These are phyloP conservation scores for Neofusicoccum kwambonambiense DNA, from an alignment of 2,329 filamentous ascomycete genomes.

Conservation along the genomic window DNA sequence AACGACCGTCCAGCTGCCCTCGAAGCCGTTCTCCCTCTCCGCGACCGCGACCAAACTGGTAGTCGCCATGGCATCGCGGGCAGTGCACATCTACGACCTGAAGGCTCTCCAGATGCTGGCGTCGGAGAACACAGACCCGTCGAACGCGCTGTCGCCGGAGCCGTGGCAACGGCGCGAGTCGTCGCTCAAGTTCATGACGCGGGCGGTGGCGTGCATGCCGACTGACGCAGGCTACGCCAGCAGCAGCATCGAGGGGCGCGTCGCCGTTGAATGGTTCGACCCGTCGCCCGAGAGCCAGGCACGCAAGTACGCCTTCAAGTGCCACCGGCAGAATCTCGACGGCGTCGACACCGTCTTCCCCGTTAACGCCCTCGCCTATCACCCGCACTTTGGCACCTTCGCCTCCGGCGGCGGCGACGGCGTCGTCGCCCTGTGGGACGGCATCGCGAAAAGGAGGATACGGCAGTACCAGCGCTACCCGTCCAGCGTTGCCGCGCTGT, in stretches of 20 bases:
- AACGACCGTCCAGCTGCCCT: conserved; percentile 70
- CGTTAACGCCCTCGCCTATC: conserved; percentile 86
- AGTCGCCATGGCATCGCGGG: conserved; percentile 89
- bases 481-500: conserved; percentile 72
- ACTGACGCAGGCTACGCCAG: conserved; percentile 93
- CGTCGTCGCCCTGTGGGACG: conserved; percentile 91
- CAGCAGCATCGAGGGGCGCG: conserved; percentile 88
- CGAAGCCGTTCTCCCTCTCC: conserved; percentile 84
- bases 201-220: conserved; percentile 93
- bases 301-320: conserved; percentile 98
- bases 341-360: conserved; percentile 83
- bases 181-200: conserved; percentile 92
- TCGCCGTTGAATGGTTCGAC: conserved; percentile 98
- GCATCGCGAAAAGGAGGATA: conserved; percentile 83
- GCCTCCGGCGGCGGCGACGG: conserved; percentile 87
- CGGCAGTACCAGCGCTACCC: conserved; percentile 84
- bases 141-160: conserved; percentile 54
- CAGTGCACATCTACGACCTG: conserved; percentile 94
- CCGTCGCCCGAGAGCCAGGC: conserved; percentile 82
- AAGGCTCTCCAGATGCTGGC: conserved; percentile 60
- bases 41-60: conserved; percentile 81
- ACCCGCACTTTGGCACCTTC: conserved; percentile 79
- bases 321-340: conserved; percentile 75
- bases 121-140: conserved; percentile 47
- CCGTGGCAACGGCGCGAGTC: conserved; percentile 95